Evolutionary conservation across 495 filamentous ascomycete genomes (phyloP).

Genomic region (Xylaria telfairii): DNA sequence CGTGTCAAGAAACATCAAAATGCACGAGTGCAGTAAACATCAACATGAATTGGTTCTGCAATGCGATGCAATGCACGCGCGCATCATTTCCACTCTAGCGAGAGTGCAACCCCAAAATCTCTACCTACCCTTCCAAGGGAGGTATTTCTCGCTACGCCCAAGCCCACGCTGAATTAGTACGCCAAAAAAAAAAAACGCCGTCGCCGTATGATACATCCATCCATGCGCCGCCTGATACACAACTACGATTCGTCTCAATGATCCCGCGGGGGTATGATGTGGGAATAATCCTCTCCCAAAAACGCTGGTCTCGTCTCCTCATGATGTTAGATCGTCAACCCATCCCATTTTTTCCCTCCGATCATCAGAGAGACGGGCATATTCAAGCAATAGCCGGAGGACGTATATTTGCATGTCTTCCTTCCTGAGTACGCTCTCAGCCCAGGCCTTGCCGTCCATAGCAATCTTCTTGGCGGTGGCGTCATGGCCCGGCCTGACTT

Average conservation of each 20-base stretch:
- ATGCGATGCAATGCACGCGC: constrained; percentile 28
- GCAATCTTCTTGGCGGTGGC: constrained; percentile 67
- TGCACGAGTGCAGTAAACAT: not conserved
- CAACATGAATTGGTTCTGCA: not conserved
- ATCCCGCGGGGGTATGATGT: constrained; percentile 24
- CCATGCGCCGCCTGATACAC: not conserved
- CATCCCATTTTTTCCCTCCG: constrained; percentile 70
- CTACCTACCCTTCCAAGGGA: not conserved
- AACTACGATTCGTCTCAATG: not conserved
- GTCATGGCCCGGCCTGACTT: constrained; percentile 58
- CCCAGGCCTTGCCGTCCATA: constrained; percentile 68
- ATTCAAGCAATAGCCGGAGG: constrained; percentile 72
- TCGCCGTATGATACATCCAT: constrained; percentile 31
- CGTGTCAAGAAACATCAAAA: not conserved
- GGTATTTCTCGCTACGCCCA: not conserved
- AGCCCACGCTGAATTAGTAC: not conserved
- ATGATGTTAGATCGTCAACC: constrained; percentile 54
- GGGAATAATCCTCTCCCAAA: not conserved
- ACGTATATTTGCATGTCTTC: constrained; percentile 79
- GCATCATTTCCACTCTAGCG: constrained; percentile 25
- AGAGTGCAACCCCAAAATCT: constrained; percentile 15
- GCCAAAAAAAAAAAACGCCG: constrained; percentile 37
- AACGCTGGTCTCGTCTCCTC: constrained; percentile 19
- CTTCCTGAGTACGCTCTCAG: constrained; percentile 67
- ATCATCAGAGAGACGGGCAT: constrained; percentile 70